phyloP scores from a whole-genome alignment of 2,329 filamentous ascomycete genomes.

The Beauveria brongniartii region DNA sequence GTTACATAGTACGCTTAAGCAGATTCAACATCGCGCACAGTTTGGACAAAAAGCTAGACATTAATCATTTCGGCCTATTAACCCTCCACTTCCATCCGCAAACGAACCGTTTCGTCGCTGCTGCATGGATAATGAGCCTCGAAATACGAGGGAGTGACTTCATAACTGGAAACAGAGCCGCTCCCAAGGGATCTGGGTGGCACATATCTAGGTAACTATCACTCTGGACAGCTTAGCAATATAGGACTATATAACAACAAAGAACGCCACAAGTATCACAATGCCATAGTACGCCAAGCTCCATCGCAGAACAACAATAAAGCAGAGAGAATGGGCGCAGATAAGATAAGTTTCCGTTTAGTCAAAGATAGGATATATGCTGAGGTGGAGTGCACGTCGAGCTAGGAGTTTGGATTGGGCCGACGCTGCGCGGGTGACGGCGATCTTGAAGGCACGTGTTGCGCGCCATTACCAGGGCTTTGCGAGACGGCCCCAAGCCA shows the following conservation, averaged over 20 bases:
- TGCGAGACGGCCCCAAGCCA: conserved; percentile 7
- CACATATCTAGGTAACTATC: neutral
- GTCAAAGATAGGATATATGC: neutral
- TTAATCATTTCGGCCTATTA: neutral
- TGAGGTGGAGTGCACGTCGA: neutral
- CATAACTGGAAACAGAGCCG: neutral
- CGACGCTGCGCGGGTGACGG: conserved; percentile 2
- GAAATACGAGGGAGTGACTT: neutral
- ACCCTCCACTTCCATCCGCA: neutral
- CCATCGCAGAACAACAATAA: conserved; percentile 3
- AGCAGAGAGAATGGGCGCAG: neutral
- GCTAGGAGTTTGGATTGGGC: neutral
- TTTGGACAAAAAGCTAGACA: neutral
- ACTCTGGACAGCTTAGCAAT: neutral
- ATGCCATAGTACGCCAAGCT: conserved; percentile 4
- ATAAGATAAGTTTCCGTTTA: neutral
- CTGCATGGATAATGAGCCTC: neutral
- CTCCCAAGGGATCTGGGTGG: neutral
- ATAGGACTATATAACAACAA: neutral
- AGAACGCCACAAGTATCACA: neutral
- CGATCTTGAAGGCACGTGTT: conserved; percentile 5
- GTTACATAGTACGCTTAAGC: too few relatives aligned
- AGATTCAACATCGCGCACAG: neutral
- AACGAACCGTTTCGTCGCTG: neutral
- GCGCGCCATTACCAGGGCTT: conserved; percentile 1